phyloP scores from a whole-genome alignment of 2,329 filamentous ascomycete species.

The Colletotrichum chrysophilum region DNA sequence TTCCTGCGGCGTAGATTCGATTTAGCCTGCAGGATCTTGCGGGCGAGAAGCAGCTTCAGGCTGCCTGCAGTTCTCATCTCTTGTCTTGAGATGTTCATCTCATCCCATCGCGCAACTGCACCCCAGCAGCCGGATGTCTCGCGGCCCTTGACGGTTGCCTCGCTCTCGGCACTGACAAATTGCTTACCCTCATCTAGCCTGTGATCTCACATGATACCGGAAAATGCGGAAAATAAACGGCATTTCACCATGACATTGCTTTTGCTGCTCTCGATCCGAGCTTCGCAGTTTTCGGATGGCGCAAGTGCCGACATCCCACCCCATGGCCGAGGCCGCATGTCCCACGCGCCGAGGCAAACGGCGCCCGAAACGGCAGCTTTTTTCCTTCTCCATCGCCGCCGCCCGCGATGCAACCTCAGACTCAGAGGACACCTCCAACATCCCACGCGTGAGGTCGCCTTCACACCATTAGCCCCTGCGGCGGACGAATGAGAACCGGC shows the following conservation, averaged over 20 bases:
- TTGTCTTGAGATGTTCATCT: background rate
- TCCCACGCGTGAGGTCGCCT: background rate
- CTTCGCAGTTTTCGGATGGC: background rate
- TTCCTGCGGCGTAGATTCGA: background rate
- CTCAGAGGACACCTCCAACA: background rate
- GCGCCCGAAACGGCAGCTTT: background rate
- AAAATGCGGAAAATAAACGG: background rate
- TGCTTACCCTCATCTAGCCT: background rate
- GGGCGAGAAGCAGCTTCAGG: background rate
- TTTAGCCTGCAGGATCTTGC: background rate
- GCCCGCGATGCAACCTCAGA: background rate
- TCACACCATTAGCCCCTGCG: conserved; percentile 2
- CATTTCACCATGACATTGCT: background rate
- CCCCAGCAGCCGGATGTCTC: background rate
- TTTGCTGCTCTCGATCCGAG: background rate
- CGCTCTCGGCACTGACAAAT: background rate
- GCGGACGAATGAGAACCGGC: background rate
- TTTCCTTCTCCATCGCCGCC: background rate
- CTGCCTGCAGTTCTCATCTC: background rate
- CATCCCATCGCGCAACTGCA: background rate
- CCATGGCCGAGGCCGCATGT: background rate
- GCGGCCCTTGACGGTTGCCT: background rate
- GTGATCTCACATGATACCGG: background rate
- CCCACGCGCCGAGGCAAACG: background rate
- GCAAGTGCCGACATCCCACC: background rate